These are phyloP conservation scores for Thalassia testudinum DNA, from an alignment of 116 monocot species.

Conservation along the genomic window DNA sequence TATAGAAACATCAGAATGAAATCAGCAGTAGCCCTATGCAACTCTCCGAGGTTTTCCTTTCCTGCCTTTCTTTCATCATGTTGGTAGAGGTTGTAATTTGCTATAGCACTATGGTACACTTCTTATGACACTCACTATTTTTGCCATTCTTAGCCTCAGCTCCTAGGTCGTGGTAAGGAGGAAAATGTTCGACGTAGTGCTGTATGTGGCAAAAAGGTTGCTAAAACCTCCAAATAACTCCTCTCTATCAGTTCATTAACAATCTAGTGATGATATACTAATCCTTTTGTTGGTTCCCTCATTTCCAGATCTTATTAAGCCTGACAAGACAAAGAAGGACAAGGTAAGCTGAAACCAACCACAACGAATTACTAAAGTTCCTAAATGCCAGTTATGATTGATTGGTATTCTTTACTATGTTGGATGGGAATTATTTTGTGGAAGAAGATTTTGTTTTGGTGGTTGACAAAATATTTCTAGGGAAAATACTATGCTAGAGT, in stretches of 20 bases:
- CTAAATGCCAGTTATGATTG: conserved; percentile 97
- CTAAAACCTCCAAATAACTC: too few relatives aligned
- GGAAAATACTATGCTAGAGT: too few relatives aligned
- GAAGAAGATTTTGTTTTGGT: too few relatives aligned
- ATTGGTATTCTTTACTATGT: background rate
- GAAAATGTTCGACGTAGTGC: conserved; percentile 76
- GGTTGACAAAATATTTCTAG: too few relatives aligned
- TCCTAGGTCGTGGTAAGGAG: conserved; percentile 80
- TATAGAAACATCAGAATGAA: conserved; percentile 54
- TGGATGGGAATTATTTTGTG: too few relatives aligned
- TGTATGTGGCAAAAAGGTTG: conserved; percentile 98
- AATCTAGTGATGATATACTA: too few relatives aligned
- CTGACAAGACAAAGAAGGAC: conserved; percentile 93
- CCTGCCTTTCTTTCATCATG: background rate
- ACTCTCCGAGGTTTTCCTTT: conserved; percentile 65
- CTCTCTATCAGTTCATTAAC: background rate
- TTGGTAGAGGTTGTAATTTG: background rate
- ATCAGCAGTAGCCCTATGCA: conserved; percentile 58
- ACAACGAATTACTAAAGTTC: conserved; percentile 87
- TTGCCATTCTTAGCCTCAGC: conserved; percentile 24
- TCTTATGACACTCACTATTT: background rate
- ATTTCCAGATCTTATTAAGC: conserved; percentile 58
- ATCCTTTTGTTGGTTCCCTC: background rate
- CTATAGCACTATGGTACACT: too few relatives aligned
- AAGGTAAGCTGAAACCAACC: conserved; percentile 84